Percentiles rank a stretch among this genome's conserved stretches.
Conservation (phyloP, 2,329 filamentous ascomycete genomes). For the Knoxdaviesia capensis region DNA sequence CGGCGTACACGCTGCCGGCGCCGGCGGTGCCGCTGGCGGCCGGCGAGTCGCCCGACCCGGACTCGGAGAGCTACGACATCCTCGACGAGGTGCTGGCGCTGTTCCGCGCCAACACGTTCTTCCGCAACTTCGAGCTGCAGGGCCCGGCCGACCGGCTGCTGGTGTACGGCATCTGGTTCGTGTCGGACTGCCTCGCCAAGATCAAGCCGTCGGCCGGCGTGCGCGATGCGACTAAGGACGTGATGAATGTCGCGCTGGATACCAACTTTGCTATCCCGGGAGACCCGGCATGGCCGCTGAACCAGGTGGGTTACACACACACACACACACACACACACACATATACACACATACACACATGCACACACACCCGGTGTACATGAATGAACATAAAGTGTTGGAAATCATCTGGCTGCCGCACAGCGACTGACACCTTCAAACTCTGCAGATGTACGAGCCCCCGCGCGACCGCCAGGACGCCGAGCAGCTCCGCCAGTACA, state of each 20-base stretch:
- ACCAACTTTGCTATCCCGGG: conserved; percentile 86
- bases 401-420: not conserved
- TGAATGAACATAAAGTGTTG: not conserved
- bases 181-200: conserved; percentile 77
- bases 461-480: conserved; percentile 75
- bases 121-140: conserved; percentile 98
- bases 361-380: not conserved
- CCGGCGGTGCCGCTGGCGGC: conserved; percentile 36
- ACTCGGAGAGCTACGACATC: conserved; percentile 86
- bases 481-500: conserved; percentile 72
- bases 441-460: conserved; percentile 59
- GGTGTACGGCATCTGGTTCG: conserved; percentile 90
- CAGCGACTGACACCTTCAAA: too few relatives aligned
- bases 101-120: conserved; percentile 96
- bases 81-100: conserved; percentile 82
- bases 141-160: conserved; percentile 84
- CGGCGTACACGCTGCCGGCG: conserved; percentile 62
- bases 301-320: conserved; percentile 38
- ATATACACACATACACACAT: too few relatives aligned
- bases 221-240: conserved; percentile 45
- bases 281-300: conserved; percentile 79
- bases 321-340: not conserved
- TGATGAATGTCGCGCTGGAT: conserved; percentile 81
- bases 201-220: conserved; percentile 55
- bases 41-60: conserved; percentile 52